A percentile compares a stretch with the other conserved stretches of the same genome.
These are phyloP conservation scores for Lipomyces sp. DNA, from an alignment of 805 yeast species.

Conservation along the genomic window DNA sequence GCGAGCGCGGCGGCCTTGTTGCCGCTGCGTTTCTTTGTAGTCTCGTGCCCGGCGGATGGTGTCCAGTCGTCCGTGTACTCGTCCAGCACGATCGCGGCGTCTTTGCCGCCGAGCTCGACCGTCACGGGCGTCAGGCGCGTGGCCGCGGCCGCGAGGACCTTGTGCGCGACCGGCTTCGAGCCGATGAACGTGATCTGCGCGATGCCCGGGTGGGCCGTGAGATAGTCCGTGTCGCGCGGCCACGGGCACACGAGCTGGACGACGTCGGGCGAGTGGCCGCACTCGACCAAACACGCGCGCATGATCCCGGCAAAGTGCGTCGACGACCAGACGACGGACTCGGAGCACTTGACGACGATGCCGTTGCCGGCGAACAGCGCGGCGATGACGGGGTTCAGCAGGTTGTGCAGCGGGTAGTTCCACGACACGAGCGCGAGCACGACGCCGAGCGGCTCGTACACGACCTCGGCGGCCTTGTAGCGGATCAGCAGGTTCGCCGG, in stretches of 20 bases:
- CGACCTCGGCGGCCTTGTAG: conserved; percentile 88
- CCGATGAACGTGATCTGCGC: conserved; percentile 94
- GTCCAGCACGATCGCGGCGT: conserved; percentile 82
- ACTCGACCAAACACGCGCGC: conserved; percentile 63
- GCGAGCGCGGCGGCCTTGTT: conserved; percentile 47
- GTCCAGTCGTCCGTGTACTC: conserved; percentile 41
- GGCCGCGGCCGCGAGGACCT: conserved; percentile 79
- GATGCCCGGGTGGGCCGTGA: conserved; percentile 78
- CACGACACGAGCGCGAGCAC: conserved; percentile 90
- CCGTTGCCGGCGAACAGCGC: conserved; percentile 89
- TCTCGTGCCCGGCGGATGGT: no score
- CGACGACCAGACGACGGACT: conserved; percentile 94
- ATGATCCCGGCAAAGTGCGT: conserved; percentile 70
- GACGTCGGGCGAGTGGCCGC: conserved; percentile 74
- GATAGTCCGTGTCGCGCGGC: conserved; percentile 83
- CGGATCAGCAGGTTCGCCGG: conserved; percentile 76
- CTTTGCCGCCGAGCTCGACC: conserved; percentile 96
- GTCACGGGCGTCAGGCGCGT: conserved; percentile 89
- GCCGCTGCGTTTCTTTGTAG: no score
- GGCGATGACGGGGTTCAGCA: conserved; percentile 89
- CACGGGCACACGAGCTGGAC: conserved; percentile 87
- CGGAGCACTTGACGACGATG: conserved; percentile 89
- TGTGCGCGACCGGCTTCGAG: conserved; percentile 89
- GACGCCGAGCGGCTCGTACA: conserved; percentile 89
- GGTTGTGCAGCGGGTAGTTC: conserved; percentile 96